These are phyloP conservation scores for Hericium rajendrae DNA, from an alignment of 768 basidiomycete species.

Conservation along the genomic window DNA sequence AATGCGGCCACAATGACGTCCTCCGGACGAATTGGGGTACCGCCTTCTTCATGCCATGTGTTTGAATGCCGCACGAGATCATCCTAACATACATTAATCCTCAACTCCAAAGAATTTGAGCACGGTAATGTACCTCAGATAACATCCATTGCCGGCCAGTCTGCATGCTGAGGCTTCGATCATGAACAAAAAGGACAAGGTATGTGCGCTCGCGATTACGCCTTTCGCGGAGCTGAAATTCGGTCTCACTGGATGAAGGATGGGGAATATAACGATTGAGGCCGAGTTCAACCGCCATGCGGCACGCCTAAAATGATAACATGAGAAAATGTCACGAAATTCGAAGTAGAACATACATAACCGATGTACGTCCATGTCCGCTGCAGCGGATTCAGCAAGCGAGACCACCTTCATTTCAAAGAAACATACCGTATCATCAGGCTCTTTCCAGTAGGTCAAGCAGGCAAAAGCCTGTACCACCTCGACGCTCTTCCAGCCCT, in stretches of 20 bases:
- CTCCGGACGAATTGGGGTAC: slow-evolving; percentile 50
- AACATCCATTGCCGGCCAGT: slow-evolving; percentile 86
- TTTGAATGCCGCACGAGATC: slow-evolving; percentile 62
- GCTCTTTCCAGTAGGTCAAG: slow-evolving; percentile 84
- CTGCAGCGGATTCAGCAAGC: slow-evolving; percentile 24
- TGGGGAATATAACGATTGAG: slow-evolving; percentile 59
- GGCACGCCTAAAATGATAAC: slow-evolving; percentile 48
- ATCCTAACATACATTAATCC: slow-evolving; percentile 29
- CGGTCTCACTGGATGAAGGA: slow-evolving; percentile 50
- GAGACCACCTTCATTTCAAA: background rate
- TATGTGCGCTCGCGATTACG: slow-evolving; percentile 82
- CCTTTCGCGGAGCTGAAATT: slow-evolving; percentile 60
- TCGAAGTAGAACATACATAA: slow-evolving; percentile 41
- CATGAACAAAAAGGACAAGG: slow-evolving; percentile 78
- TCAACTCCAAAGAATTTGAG: background rate
- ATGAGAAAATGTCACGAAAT: slow-evolving; percentile 1
- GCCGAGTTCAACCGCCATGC: slow-evolving; percentile 80
- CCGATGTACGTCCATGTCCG: slow-evolving; percentile 85
- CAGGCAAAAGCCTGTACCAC: slow-evolving; percentile 86
- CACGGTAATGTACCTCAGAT: slow-evolving; percentile 39
- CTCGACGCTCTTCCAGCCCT: slow-evolving; percentile 75
- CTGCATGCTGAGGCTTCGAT: slow-evolving; percentile 78
- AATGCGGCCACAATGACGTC: slow-evolving; percentile 76
- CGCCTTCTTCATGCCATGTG: slow-evolving; percentile 62
- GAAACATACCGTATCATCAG: slow-evolving; percentile 64